Evolutionary conservation across 2,329 filamentous ascomycete species (phyloP).

Genomic region (Teratosphaeriaceae sp.): DNA sequence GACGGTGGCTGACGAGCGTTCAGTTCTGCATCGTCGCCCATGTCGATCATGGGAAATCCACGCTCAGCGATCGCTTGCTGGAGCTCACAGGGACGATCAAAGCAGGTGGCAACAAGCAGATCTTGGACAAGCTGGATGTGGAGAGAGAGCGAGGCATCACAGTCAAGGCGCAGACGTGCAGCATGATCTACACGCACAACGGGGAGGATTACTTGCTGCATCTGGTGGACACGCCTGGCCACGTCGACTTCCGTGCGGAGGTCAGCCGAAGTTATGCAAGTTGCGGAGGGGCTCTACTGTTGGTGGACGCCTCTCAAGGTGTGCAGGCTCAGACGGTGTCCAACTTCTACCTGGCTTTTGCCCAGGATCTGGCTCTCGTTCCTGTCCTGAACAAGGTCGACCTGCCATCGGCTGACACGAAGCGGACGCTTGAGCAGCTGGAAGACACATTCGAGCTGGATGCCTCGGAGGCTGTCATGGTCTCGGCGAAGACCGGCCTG

Average conservation of each 20-base stretch:
- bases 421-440: constrained; percentile 80
- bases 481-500: constrained; percentile 89
- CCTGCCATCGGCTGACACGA: constrained; percentile 80
- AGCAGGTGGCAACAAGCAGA: constrained; percentile 83
- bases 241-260: constrained; percentile 96
- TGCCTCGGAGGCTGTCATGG: constrained; percentile 63
- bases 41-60: constrained; percentile 98
- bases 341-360: constrained; percentile 96
- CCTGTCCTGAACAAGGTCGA: constrained; percentile 98
- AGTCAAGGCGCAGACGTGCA: constrained; percentile 97
- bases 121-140: constrained; percentile 94
- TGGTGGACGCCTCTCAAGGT: constrained; percentile 94
- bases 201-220: constrained; percentile 89
- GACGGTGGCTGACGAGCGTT: neutral
- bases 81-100: constrained; percentile 92
- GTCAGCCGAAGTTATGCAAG: constrained; percentile 94
- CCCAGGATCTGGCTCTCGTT: constrained; percentile 77
- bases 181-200: constrained; percentile 86
- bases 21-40: constrained; percentile 94
- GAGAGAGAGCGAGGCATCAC: constrained; percentile 95
- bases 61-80: constrained; percentile 82
- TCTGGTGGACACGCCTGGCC: constrained; percentile 91
- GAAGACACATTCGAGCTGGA: constrained; percentile 81
- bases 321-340: constrained; percentile 97
- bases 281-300: constrained; percentile 83